phyloP scores from a whole-genome alignment of 2,329 filamentous ascomycete genomes.

The Penicillium frequentans region DNA sequence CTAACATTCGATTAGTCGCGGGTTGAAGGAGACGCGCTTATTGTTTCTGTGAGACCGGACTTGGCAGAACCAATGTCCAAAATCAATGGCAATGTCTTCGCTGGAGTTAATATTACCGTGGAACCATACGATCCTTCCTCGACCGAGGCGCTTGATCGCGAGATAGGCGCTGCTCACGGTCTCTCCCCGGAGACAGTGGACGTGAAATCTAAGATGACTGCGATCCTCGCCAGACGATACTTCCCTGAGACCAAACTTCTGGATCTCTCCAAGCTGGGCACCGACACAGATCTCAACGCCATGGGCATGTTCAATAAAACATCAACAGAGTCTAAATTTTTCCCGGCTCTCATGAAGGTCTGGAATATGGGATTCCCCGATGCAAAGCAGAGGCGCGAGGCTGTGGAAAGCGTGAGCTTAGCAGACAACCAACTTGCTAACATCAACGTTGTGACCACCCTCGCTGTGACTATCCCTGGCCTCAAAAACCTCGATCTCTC shows the following conservation, averaged over 20 bases:
- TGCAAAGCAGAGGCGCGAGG: conserved; percentile 69
- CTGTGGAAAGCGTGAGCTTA: conserved; percentile 78
- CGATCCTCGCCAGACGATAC: conserved; percentile 75
- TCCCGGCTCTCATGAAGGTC: conserved; percentile 86
- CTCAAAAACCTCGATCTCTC: conserved; percentile 87
- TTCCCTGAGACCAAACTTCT: conserved; percentile 70
- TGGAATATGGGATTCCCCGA: conserved; percentile 76
- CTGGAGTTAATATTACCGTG: conserved; percentile 60
- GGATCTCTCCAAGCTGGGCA: conserved; percentile 74
- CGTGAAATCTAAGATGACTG: conserved; percentile 67
- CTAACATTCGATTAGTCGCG: conserved; percentile 71
- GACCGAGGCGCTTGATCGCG: conserved; percentile 20
- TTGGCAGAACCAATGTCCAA: conserved; percentile 66
- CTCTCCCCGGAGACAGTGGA: conserved; percentile 52
- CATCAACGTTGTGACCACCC: conserved; percentile 68
- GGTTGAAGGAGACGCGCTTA: conserved; percentile 66
- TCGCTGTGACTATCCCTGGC: conserved; percentile 79
- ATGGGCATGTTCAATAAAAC: conserved; percentile 74
- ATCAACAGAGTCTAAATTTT: conserved; percentile 78
- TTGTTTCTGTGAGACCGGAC: conserved; percentile 65
- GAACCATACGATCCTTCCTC: conserved; percentile 48
- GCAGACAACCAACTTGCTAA: conserved; percentile 76
- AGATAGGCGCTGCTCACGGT: conserved; percentile 31
- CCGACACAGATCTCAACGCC: conserved; percentile 68
- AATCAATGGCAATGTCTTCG: conserved; percentile 68